phyloP scores from a whole-genome alignment of 257 asterid genomes.

The Nicotiana attenuata region DNA sequence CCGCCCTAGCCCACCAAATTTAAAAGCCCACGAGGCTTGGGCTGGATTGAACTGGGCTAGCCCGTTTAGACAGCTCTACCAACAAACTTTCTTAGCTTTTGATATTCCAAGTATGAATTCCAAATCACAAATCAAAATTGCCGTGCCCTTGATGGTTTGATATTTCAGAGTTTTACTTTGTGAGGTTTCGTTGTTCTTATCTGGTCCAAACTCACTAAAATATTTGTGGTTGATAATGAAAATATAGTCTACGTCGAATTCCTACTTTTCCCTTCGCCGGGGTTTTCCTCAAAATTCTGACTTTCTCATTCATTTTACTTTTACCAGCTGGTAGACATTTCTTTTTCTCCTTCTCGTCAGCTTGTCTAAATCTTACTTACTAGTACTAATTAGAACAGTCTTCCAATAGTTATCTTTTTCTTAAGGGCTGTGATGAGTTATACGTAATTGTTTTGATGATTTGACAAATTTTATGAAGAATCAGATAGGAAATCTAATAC shows the following conservation, averaged over 20 bases:
- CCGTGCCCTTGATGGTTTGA: neutral
- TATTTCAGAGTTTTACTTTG: neutral
- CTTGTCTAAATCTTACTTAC: neutral
- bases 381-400: neutral
- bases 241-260: neutral
- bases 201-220: neutral
- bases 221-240: neutral
- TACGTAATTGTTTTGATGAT: no score
- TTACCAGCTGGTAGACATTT: no score
- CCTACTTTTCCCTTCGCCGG: neutral
- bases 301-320: no score
- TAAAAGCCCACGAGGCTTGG: no score
- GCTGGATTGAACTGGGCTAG: no score
- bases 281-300: no score
- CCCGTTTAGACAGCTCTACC: no score
- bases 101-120: neutral
- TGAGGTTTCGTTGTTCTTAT: neutral
- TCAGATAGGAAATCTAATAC: no score
- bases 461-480: no score
- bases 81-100: neutral
- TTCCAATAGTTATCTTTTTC: no score
- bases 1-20: no score
- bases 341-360: neutral
- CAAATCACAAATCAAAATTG: neutral
- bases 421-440: no score